Base-by-base conservation (phyloP, 129 eudicot genomes). In the Centrapalus pauciflorus region DNA sequence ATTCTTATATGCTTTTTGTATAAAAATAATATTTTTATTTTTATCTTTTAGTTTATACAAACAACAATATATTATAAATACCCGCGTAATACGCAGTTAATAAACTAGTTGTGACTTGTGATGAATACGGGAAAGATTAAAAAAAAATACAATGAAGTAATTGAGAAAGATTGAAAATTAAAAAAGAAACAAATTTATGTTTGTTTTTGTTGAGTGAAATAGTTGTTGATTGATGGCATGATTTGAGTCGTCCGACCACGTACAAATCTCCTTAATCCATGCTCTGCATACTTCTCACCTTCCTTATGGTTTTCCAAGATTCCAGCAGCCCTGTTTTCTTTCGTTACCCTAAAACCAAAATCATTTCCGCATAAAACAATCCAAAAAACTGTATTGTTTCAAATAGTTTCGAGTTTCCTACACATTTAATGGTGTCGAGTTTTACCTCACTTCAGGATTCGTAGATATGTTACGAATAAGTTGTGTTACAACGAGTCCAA, bases 371-470 rank as follows among this genome's bases (percentile, higher is more conserved):
- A 17, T 4, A 1, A 41, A 9, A 37, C 35, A 10, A 19, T 25
- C n/a, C n/a, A n/a, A n/a, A n/a, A n/a, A n/a, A n/a, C n/a, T n/a
- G n/a, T n/a, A n/a, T n/a, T n/a, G n/a, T n/a, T n/a, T n/a, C n/a
- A n/a, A n/a, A n/a, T n/a, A n/a, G n/a, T n/a, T n/a, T n/a, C 1
- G n/a, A 21, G 54, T 67, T 55, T 56, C 33, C 6, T 61, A 19
- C 3, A 41, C 7, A 35, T 37, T 10, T 0, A n/a, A 0, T 5
- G 0, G 24, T 27, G 7, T 26, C 24, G 12, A 27, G 1, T 20
- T 5, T 28, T 75, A 81, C 90, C 90, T 85, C 41, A 85, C 84
- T 63, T 85, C 82, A 10, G 87, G 90, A 33, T 84, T 84, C 29
- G 78, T 78, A 17, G 69, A 65, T 29, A 84, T 81, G 59, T 84